Evolutionary conservation across 805 yeast genomes (phyloP).

Genomic region (Metschnikowia koreensis): DNA sequence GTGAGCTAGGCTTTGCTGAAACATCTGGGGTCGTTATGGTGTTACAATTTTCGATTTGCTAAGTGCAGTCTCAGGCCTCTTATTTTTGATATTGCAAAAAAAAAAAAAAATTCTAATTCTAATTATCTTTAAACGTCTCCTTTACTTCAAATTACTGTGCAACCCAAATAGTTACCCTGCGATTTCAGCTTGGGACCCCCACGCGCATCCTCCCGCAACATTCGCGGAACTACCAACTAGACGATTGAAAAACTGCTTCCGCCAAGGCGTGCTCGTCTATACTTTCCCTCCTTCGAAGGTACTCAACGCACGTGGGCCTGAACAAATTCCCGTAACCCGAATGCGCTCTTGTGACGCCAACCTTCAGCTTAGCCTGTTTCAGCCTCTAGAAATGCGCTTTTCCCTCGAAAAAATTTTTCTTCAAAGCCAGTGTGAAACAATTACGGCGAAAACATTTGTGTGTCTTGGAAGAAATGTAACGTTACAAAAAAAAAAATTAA

Average conservation of each 20-base stretch:
- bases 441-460: no score
- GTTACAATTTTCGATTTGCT: neutral
- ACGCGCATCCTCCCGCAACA: no score
- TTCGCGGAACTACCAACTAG: neutral
- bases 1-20: neutral
- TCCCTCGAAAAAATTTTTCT: neutral
- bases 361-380: neutral
- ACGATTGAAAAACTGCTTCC: neutral
- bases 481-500: neutral
- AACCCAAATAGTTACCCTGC: no score
- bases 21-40: neutral
- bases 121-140: no score
- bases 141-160: no score
- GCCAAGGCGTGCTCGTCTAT: neutral
- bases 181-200: no score
- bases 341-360: neutral
- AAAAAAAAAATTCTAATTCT: no score
- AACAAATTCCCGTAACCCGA: no score
- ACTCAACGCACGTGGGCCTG: neutral
- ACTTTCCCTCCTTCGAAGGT: neutral
- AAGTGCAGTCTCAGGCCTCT: neutral
- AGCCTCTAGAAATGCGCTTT: neutral
- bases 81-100: neutral
- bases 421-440: neutral
- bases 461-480: neutral